Percentiles rank a stretch among this genome's conserved stretches.
phyloP scores from a whole-genome alignment of 805 yeast genomes.

The Myxozyma udenii region DNA sequence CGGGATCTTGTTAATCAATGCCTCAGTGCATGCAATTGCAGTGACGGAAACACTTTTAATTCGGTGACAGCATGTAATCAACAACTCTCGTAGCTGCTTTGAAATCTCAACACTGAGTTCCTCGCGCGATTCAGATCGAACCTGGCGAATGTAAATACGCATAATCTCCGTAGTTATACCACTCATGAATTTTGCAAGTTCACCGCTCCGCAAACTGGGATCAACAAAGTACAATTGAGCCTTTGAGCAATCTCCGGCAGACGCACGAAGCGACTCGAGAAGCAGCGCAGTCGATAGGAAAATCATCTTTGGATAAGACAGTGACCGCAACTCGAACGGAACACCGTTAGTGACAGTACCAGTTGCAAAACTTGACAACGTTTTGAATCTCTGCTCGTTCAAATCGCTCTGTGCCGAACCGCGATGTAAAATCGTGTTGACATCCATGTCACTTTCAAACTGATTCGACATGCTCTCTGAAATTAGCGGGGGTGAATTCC shows the following conservation, averaged over 20 bases:
- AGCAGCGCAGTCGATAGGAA: conserved; percentile 79
- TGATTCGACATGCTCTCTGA: conserved; percentile 75
- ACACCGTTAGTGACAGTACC: conserved; percentile 43
- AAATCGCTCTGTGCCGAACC: conserved; percentile 82
- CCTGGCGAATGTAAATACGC: conserved; percentile 14
- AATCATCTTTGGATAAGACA: conserved; percentile 77
- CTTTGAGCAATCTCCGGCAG: conserved; percentile 77
- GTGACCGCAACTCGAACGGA: conserved; percentile 50
- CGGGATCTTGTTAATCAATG: conserved; percentile 64
- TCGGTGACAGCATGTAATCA: conserved; percentile 75
- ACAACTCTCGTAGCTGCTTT: conserved; percentile 62
- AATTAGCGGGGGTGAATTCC: conserved; percentile 82
- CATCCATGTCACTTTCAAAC: conserved; percentile 86
- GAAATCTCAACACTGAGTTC: conserved; percentile 62
- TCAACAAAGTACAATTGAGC: conserved; percentile 77
- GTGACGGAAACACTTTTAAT: conserved; percentile 68
- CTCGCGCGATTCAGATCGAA: conserved; percentile 51
- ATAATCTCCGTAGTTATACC: conserved; percentile 60
- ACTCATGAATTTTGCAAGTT: conserved; percentile 65
- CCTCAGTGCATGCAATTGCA: conserved; percentile 73
- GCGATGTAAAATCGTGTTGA: conserved; percentile 84
- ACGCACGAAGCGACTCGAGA: conserved; percentile 74
- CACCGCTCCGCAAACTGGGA: conserved; percentile 69
- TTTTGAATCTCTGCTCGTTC: conserved; percentile 65
- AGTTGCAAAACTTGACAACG: conserved; percentile 44